Evolutionary conservation across 2,329 filamentous ascomycete species (phyloP).

Genomic region (Fusarium fujikuroi): DNA sequence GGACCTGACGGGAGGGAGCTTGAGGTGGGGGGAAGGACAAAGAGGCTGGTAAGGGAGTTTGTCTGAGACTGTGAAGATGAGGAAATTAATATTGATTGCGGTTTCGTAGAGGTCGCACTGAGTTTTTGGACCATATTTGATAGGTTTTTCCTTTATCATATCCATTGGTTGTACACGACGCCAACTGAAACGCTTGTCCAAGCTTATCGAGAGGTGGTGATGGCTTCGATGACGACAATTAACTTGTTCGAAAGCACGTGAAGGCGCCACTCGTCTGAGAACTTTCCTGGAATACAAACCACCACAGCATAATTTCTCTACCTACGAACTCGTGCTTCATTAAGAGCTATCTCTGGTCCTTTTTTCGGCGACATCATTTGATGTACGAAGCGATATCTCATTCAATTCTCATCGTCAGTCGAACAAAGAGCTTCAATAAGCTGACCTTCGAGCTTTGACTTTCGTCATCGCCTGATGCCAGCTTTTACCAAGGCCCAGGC

Average conservation of each 20-base stretch:
- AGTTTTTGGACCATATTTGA: background rate
- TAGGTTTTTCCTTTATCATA: background rate
- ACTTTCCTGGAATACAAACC: too few relatives aligned
- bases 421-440: slow-evolving; percentile 8
- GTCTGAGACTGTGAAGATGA: slow-evolving; percentile 7
- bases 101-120: background rate
- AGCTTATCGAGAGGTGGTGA: slow-evolving; percentile 21
- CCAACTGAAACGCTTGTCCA: slow-evolving; percentile 9
- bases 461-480: slow-evolving; percentile 34
- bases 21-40: slow-evolving; percentile 8
- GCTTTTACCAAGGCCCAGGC: slow-evolving; percentile 8
- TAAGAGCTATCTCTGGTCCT: background rate
- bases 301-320: too few relatives aligned
- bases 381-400: background rate
- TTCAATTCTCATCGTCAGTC: background rate
- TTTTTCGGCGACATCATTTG: background rate
- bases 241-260: slow-evolving; percentile 11
- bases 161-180: slow-evolving; percentile 11
- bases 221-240: slow-evolving; percentile 43
- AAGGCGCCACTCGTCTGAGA: background rate
- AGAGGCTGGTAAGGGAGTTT: slow-evolving; percentile 24
- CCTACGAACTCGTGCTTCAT: background rate
- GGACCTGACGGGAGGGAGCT: slow-evolving; percentile 14
- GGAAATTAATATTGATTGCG: background rate
- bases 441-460: slow-evolving; percentile 4